Evolutionary conservation across 2,329 filamentous ascomycete species (phyloP), one percentile per base, ranked within the genome.

Genomic region (Pestalotiopsis sp.): DNA sequence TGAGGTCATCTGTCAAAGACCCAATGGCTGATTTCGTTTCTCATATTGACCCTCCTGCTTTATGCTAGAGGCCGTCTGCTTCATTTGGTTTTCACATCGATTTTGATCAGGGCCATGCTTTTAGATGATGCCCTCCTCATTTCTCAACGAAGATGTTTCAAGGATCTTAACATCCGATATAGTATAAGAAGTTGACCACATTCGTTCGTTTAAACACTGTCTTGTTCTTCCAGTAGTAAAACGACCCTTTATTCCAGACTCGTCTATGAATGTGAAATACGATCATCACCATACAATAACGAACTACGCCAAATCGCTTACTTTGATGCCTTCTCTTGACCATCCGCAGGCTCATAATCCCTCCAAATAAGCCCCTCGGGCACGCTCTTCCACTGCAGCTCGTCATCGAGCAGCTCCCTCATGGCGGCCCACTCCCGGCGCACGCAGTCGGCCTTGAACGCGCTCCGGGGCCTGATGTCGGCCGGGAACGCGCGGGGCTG

Each of bases 361-460:
- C 25, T 66, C 64, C 64, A 75, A 25, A 74, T 65, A 38, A 76
- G 31, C 3, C 70, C 73, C 45, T 75, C 73, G 3, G 74, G 74
- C 1, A 75, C 73, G 0, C 65, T 59, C 49, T 75, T 74, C 75
- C 75, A 77, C 68, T 77, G 75, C 55, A 71, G 52, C 3, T 75
- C 70, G 6, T 69, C 62, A 67, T 77, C 75, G 4, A 77, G 72
- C 31, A 74, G 57, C 41, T 74, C 70, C 12, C 67, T 69, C 68
- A 72, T 71, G n/a, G 73, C 72, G 3, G 36, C 36, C 71, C 71
- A 72, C 38, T 69, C 71, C 7, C 67, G 31, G 9, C 69, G 65
- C n/a, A 73, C 39, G 13, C 66, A 66, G 7, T 58, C 57, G 13
- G 49, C 58, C 52, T 64, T 67, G 39, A 23, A 65, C 27, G 66